Evolutionary conservation across 371 early-diverging fungal species (phyloP).

Genomic region (Mucor plumbeus): DNA sequence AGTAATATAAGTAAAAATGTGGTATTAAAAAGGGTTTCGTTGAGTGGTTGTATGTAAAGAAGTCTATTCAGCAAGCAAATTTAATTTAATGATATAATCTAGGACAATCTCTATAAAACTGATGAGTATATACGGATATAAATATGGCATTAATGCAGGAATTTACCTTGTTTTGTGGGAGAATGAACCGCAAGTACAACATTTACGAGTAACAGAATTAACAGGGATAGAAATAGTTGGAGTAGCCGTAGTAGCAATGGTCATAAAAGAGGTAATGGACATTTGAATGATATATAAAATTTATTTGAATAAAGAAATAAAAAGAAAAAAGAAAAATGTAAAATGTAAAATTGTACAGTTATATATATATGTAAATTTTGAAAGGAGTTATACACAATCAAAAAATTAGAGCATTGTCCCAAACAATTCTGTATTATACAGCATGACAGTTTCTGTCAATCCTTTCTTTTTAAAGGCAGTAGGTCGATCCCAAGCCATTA

Average conservation of each 20-base stretch:
- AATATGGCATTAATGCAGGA: not conserved
- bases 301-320: not conserved
- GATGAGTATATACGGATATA: not conserved
- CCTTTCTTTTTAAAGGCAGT: slow-evolving; percentile 8
- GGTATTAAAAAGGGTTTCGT: not conserved
- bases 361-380: not conserved
- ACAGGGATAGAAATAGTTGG: not conserved
- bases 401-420: slow-evolving; percentile 14
- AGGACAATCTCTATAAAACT: slow-evolving; percentile 5
- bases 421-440: slow-evolving; percentile 23
- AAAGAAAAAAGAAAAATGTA: not conserved
- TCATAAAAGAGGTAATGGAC: not conserved
- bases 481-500: slow-evolving; percentile 22
- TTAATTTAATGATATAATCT: slow-evolving; percentile 1
- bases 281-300: not conserved
- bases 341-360: not conserved
- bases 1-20: not conserved
- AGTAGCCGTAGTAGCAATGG: not conserved
- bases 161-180: slow-evolving; percentile 26
- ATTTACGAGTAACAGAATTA: slow-evolving; percentile 13
- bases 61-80: not conserved
- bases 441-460: slow-evolving; percentile 13
- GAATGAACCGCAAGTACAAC: slow-evolving; percentile 26
- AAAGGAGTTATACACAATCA: not conserved
- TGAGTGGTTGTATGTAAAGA: not conserved